Conservation (phyloP, 345 rosid species). For the Physaria fendleri region DNA sequence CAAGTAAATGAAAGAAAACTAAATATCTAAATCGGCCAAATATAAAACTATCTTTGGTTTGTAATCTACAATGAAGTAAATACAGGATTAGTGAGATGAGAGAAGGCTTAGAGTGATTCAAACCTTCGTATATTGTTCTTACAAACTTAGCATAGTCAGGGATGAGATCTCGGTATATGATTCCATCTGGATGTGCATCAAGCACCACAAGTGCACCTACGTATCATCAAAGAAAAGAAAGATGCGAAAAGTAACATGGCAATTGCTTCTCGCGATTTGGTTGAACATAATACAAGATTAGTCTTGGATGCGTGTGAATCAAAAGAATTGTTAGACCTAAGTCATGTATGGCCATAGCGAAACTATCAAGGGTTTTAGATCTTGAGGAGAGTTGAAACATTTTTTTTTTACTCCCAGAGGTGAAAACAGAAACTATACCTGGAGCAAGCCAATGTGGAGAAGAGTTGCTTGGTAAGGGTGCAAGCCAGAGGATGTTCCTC, state of each 20-base stretch:
- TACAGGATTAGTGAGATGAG: neutral
- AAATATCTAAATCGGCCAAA: too few species aligned
- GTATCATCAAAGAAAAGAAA: conserved; percentile 1
- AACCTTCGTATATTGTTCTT: conserved; percentile 93
- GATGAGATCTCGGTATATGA: conserved; percentile 71
- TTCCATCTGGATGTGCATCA: conserved; percentile 83
- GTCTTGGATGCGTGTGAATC: neutral
- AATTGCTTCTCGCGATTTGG: neutral
- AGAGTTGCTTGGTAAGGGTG: conserved; percentile 67
- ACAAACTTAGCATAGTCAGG: conserved; percentile 60
- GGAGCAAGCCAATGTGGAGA: conserved; percentile 57
- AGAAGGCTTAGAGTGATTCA: conserved; percentile 4
- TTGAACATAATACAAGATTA: neutral
- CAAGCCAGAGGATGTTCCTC: conserved; percentile 91
- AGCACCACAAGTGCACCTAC: conserved; percentile 75
- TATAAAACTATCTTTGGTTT: too few species aligned
- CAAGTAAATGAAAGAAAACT: too few species aligned
- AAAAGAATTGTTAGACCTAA: neutral
- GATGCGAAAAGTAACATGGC: neutral
- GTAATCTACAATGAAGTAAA: neutral
- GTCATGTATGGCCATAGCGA: neutral
- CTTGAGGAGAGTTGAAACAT: neutral
- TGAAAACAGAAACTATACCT: conserved; percentile 37
- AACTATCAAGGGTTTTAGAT: conserved; percentile 1
- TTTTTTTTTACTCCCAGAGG: neutral